Conservation (phyloP, 116 monocot genomes). For the Iris pallida region DNA sequence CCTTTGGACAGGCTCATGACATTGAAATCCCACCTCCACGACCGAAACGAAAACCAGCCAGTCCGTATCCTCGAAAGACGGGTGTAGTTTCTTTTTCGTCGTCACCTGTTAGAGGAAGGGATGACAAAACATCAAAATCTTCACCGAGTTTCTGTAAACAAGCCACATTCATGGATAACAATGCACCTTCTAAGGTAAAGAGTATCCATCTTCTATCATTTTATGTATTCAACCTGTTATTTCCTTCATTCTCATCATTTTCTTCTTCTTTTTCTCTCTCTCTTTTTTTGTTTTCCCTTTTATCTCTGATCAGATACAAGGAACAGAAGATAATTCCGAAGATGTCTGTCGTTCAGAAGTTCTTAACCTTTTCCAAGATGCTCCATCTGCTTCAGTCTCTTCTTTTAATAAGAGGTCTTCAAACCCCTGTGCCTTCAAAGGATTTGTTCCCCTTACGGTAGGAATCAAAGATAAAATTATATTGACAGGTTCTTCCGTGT, state of each 20-base stretch:
- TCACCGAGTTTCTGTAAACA: conserved; percentile 21
- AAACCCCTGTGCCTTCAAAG: conserved; percentile 15
- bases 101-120: conserved; percentile 11
- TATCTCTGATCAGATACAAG: conserved; percentile 10
- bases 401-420: conserved; percentile 26
- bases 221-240: background rate
- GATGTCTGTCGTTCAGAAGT: conserved; percentile 50
- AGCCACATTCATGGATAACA: conserved; percentile 13
- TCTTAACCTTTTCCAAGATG: conserved; percentile 57
- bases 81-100: conserved; percentile 15
- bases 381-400: conserved; percentile 44
- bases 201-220: background rate
- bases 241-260: conserved; percentile 2
- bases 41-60: conserved; percentile 85
- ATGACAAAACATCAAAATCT: conserved; percentile 32
- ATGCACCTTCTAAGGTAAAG: conserved; percentile 34
- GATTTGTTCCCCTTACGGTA: conserved; percentile 22
- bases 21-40: conserved; percentile 97
- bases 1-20: conserved; percentile 56
- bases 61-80: conserved; percentile 84
- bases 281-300: too few relatives aligned
- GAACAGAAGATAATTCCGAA: conserved; percentile 39
- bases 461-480: conserved; percentile 24
- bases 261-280: too few relatives aligned
- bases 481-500: conserved; percentile 7